Conservation (phyloP, 2,329 filamentous ascomycete species). For the Dactylellina haptotyla region DNA sequence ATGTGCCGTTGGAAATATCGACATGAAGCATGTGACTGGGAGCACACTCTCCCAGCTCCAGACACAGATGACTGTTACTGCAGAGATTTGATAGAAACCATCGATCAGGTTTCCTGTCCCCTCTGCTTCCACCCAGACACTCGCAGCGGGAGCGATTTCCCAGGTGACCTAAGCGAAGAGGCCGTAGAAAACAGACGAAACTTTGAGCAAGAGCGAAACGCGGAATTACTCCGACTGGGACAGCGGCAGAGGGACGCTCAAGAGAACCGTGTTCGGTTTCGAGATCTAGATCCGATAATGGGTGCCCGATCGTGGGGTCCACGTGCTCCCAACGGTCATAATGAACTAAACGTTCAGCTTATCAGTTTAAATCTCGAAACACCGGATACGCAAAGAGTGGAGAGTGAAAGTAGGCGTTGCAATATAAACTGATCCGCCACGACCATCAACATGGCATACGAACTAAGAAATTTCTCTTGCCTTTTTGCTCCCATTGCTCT, state of each 20-base stretch:
- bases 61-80: background rate
- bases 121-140: background rate
- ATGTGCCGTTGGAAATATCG: conserved; percentile 7
- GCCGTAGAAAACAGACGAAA: background rate
- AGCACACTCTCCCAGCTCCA: background rate
- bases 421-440: no score
- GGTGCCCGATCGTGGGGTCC: no score
- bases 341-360: no score
- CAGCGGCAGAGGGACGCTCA: background rate
- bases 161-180: background rate
- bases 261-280: background rate
- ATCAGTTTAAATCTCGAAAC: background rate
- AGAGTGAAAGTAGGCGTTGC: no score
- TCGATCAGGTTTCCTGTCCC: background rate
- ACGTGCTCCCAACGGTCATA: no score
- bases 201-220: background rate
- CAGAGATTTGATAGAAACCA: background rate
- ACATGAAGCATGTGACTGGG: conserved; percentile 3
- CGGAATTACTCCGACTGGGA: background rate
- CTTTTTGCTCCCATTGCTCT: no score
- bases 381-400: no score
- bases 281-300: no score
- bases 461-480: no score
- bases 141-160: background rate
- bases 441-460: no score